Base-by-base conservation (phyloP, 352 stramenopile species). In the Globisporangium iwayamae region DNA sequence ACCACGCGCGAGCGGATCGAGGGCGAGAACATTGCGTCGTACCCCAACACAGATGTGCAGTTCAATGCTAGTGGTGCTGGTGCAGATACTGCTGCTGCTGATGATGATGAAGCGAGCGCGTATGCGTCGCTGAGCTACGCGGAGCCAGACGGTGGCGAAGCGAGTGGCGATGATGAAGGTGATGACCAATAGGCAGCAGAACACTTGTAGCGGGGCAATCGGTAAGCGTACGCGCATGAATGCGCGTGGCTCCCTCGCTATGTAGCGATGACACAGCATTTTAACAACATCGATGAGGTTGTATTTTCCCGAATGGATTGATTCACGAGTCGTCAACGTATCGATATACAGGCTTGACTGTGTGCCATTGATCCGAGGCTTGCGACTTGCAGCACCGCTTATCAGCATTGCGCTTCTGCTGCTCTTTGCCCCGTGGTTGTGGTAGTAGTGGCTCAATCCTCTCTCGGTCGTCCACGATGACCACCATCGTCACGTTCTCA, bases 1-100 rank as follows among this genome's bases (percentile, higher is more conserved):
- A 74, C 68, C 38, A 94, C 91, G 77, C 81, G 74, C 28, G 81
- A 89, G 71, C 81, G 79, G 38, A 79, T 89, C 54, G 78, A 89
- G 63, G 79, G 75, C 38, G 76, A 83, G 53, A 81, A 69, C 20
- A 46, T 91, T 3, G 79, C 83, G 50, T 86, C 81, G 63, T 94
- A 94, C 65, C 85, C 85, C 0, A 65, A 92, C 56, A 94, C 85
- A 32, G 69, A 91, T 63, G 71, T 65, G 20, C 85, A 94, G 60
- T 94, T 82, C 46, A 38, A 18, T 6, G 45, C 38, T 6, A 22
- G 52, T 43, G 41, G 14, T 32, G 41, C 38, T 16, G 34, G 32
- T 53, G 60, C 5, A 32, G 65, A 38, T 32, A 52, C 46, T 32
- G 47, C 39, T 46, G 39, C 39, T 32, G 28, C 60, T 11, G 25